Base-by-base conservation (phyloP, 2,329 filamentous ascomycete species). In the Microdochium bolleyi region DNA sequence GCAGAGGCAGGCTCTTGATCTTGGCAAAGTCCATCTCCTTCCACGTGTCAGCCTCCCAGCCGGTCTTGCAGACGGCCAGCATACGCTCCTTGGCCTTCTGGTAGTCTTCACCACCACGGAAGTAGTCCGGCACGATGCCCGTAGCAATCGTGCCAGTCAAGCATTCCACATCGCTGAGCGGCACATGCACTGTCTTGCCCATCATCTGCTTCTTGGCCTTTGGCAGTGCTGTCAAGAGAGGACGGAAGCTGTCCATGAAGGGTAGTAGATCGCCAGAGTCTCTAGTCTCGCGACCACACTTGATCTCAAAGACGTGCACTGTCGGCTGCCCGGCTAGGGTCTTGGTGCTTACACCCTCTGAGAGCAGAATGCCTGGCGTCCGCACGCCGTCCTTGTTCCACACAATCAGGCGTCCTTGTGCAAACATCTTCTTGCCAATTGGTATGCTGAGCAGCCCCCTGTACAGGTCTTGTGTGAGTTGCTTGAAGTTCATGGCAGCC, bases 191-290 rank as follows among this genome's bases (percentile, higher is more conserved):
- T 1, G 82, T 80, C 65, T 87, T 88, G 11, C 85, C 77, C 11
- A 80, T 79, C 64, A 95, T 82, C 21, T 89, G 80, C 54, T 77
- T 79, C 59, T 83, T 83, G 16, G 73, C 76, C 51, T 83, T 80
- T 1, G 89, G 87, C 0, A 95, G 67, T 13, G 79, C 74, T 11
- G 84, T 80, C 59, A 95, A 83, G 48, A 85, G 74, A 44, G 77
- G 75, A 14, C 88, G 80, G 65, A 94, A 89, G 0, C 73, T 72
- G 3, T 87, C 80, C 2, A 95, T 71, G 63, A 92, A 97, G 0
- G 94, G 92, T 11, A 99, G 75, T 34, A 95, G 76, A 63, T 97
- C 92, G n/a, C 85, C 89, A 16, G 88, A 82, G 61, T 92, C 85
- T 37, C 90, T 82, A 53, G 83, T 81, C 53, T 84, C 79, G 53